phyloP scores from a whole-genome alignment of 495 filamentous ascomycete species.

The Xanthoparmelia taractica region DNA sequence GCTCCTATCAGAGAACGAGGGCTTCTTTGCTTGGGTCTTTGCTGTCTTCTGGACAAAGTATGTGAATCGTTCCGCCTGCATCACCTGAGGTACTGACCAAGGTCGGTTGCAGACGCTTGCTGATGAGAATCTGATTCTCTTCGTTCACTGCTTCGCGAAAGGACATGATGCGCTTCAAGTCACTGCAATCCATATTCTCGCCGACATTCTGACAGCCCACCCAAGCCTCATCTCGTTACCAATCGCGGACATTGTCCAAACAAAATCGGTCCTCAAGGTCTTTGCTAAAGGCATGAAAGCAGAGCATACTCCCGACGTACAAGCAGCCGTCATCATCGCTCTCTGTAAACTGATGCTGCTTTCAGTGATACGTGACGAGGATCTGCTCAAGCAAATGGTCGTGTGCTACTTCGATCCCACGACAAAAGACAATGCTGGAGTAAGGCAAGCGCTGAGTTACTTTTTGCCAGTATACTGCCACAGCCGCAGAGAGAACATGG shows the following conservation, averaged over 20 bases:
- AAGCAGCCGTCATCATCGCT: constrained; percentile 73
- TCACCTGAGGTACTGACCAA: constrained; percentile 18
- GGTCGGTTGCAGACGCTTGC: constrained; percentile 55
- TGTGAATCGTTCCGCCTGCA: constrained; percentile 18
- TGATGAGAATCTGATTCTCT: constrained; percentile 85
- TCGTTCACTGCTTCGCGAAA: constrained; percentile 92
- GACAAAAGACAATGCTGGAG: constrained; percentile 71
- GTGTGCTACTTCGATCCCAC: constrained; percentile 86
- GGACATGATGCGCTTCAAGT: constrained; percentile 84
- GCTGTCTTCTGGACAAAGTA: constrained; percentile 80
- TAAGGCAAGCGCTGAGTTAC: constrained; percentile 84
- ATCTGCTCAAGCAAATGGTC: constrained; percentile 74
- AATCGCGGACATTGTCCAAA: constrained; percentile 38
- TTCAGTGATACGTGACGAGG: constrained; percentile 47
- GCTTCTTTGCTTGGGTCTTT: constrained; percentile 80
- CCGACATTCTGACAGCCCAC: constrained; percentile 84
- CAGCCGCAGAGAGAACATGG: constrained; percentile 67
- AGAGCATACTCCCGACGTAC: constrained; percentile 60
- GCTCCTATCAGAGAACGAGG: constrained; percentile 87
- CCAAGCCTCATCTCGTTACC: constrained; percentile 59
- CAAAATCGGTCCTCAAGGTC: constrained; percentile 63
- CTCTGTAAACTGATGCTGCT: constrained; percentile 82
- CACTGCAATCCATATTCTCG: constrained; percentile 84
- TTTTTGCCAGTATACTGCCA: constrained; percentile 96
- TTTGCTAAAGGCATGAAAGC: constrained; percentile 69